A percentile compares a stretch with the other conserved stretches of the same genome.
phyloP scores from a whole-genome alignment of 2,329 filamentous ascomycete genomes.

The Fusarium transvaalense region DNA sequence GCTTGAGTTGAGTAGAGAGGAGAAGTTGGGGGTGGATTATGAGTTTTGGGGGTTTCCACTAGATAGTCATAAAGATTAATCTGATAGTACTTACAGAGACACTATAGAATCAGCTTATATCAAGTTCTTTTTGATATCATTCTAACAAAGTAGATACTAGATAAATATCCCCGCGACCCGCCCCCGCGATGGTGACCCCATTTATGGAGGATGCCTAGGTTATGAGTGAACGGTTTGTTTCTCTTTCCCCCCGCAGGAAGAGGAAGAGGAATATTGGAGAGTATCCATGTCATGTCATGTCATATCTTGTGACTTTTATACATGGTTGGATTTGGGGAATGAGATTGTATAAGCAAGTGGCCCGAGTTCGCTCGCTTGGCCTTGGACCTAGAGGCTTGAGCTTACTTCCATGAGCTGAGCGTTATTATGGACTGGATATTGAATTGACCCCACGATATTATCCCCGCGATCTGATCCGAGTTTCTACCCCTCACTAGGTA shows the following conservation, averaged over 20 bases:
- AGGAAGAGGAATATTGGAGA: too few species aligned
- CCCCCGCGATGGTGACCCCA: constrained; percentile 30
- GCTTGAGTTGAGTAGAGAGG: constrained; percentile 15
- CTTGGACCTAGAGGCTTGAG: not conserved
- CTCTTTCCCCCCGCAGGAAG: too few species aligned
- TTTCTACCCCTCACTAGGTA: constrained; percentile 17
- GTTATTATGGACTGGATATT: too few species aligned
- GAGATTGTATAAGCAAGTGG: too few species aligned
- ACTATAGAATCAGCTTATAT: accelerated
- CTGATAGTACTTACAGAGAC: not conserved
- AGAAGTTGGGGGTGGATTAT: constrained; percentile 36
- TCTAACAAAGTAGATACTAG: constrained; percentile 11
- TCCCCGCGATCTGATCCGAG: constrained; percentile 26
- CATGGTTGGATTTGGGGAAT: not conserved
- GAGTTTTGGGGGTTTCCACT: constrained; percentile 20
- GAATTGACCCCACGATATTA: constrained; percentile 28
- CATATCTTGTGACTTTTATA: not conserved
- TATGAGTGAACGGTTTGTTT: too few species aligned
- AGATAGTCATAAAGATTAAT: not conserved
- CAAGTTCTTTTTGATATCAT: not conserved
- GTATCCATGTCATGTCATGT: not conserved
- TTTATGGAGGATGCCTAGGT: not conserved
- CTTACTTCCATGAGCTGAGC: constrained; percentile 1
- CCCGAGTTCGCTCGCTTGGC: too few species aligned
- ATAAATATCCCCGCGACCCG: constrained; percentile 15